Evolutionary conservation across 2,329 filamentous ascomycete genomes (phyloP).

Genomic region (Ascochyta clinopodiicola): DNA sequence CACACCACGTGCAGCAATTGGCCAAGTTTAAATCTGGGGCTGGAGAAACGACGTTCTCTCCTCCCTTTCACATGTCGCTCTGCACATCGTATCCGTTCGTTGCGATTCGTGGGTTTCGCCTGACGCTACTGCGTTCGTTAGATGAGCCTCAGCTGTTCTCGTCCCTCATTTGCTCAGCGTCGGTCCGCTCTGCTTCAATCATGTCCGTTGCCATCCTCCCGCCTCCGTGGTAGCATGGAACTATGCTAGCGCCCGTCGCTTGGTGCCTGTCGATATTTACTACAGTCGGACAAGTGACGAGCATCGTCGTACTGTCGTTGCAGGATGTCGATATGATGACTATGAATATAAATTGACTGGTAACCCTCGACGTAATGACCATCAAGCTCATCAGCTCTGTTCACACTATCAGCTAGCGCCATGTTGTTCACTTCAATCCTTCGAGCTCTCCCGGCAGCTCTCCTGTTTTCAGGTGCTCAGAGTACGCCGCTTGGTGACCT

Average conservation of each 20-base stretch:
- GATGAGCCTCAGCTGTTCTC: slow-evolving; percentile 21
- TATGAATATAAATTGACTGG: slow-evolving; percentile 8
- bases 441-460: slow-evolving; percentile 22
- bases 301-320: background rate
- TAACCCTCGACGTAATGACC: background rate
- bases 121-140: slow-evolving; percentile 17
- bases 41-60: slow-evolving; percentile 7
- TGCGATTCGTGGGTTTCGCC: slow-evolving; percentile 17
- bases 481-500: slow-evolving; percentile 15
- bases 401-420: background rate
- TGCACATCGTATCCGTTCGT: background rate
- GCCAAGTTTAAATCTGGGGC: slow-evolving; percentile 24
- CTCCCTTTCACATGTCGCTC: slow-evolving; percentile 22
- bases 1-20: slow-evolving; percentile 24
- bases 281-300: slow-evolving; percentile 5
- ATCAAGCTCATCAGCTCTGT: slow-evolving; percentile 7
- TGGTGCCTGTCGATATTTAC: slow-evolving; percentile 18
- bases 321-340: slow-evolving; percentile 3
- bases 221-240: slow-evolving; percentile 19
- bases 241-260: slow-evolving; percentile 22
- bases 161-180: slow-evolving; percentile 23
- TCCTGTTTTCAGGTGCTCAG: slow-evolving; percentile 17
- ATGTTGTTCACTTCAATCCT: slow-evolving; percentile 28
- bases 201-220: slow-evolving; percentile 6
- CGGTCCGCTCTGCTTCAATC: slow-evolving; percentile 20